Conservation (phyloP, 2,329 filamentous ascomycete species). For the Alternaria viburni region DNA sequence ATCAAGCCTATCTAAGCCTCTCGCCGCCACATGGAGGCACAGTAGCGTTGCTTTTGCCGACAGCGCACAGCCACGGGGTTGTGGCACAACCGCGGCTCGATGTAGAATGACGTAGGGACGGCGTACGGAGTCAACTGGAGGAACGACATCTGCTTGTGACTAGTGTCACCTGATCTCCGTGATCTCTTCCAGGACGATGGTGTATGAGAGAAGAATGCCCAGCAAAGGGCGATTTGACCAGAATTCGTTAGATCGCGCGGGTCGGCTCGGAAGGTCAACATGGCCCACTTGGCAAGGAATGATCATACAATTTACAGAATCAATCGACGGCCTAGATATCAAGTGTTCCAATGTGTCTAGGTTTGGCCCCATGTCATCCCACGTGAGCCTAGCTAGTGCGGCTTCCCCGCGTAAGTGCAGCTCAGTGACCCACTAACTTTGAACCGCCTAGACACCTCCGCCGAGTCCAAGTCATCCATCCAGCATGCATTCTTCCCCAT, state of each 20-base stretch:
- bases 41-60: not conserved
- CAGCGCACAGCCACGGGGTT: not conserved
- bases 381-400: constrained; percentile 35
- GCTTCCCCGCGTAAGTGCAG: constrained; percentile 34
- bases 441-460: constrained; percentile 21
- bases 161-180: not conserved
- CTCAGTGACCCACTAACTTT: constrained; percentile 23
- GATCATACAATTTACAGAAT: not conserved
- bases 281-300: not conserved
- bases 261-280: not conserved
- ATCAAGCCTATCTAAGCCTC: constrained; percentile 72
- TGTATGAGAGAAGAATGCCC: not conserved
- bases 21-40: not conserved
- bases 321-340: not conserved
- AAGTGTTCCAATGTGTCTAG: not conserved
- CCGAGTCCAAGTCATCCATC: constrained; percentile 23
- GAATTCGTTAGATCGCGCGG: not conserved
- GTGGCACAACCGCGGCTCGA: not conserved
- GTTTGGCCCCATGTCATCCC: constrained; percentile 15
- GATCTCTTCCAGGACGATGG: not conserved
- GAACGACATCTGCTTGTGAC: not conserved
- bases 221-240: not conserved
- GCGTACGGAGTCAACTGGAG: not conserved
- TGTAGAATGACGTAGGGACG: not conserved
- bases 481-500: constrained; percentile 10